phyloP scores from a whole-genome alignment of 1,139 yeast genomes.

The Yamadazyma sp. region DNA sequence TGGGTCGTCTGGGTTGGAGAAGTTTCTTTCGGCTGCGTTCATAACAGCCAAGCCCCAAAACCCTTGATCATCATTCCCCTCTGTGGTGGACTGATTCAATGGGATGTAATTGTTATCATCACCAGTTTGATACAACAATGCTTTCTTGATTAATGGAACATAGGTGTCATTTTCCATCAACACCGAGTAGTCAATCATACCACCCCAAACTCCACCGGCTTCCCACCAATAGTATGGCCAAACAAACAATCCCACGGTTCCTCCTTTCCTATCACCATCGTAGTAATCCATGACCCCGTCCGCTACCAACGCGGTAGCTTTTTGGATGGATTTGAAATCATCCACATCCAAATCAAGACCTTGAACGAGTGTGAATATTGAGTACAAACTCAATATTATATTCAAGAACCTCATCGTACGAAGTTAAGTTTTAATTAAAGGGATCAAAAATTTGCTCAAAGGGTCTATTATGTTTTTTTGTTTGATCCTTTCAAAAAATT shows the following conservation, averaged over 20 bases:
- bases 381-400: not conserved
- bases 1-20: slow-evolving; percentile 55
- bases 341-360: slow-evolving; percentile 32
- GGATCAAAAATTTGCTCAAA: not conserved
- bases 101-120: slow-evolving; percentile 70
- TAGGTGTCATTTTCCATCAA: slow-evolving; percentile 65
- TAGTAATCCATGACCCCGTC: slow-evolving; percentile 74
- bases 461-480: not conserved
- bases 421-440: not conserved
- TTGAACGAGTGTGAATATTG: slow-evolving; percentile 1
- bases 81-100: slow-evolving; percentile 68
- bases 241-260: slow-evolving; percentile 74
- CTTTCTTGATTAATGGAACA: slow-evolving; percentile 52
- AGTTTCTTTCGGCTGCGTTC: slow-evolving; percentile 81
- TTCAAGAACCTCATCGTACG: slow-evolving; percentile 1
- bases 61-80: slow-evolving; percentile 93
- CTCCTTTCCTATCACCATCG: slow-evolving; percentile 63
- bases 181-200: slow-evolving; percentile 65
- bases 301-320: slow-evolving; percentile 58
- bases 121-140: slow-evolving; percentile 68
- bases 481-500: slow-evolving; percentile 1
- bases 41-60: slow-evolving; percentile 86
- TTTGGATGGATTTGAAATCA: slow-evolving; percentile 35
- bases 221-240: slow-evolving; percentile 93
- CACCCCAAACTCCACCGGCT: slow-evolving; percentile 87